Evolutionary conservation across 768 basidiomycete species (phyloP).

Genomic region (Coprinellus micaceus): DNA sequence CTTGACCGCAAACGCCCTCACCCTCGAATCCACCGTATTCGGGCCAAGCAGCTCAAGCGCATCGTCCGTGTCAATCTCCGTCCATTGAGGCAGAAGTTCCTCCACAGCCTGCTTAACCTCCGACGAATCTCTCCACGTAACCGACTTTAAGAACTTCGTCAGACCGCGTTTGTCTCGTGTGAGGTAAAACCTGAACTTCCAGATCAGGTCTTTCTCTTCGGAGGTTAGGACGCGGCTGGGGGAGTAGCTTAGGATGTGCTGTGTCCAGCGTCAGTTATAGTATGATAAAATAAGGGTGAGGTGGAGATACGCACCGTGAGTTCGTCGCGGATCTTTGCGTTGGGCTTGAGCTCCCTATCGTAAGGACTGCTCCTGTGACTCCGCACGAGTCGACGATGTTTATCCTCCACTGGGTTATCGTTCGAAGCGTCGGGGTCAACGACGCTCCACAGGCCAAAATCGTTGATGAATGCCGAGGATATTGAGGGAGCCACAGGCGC

Average conservation of each 20-base stretch:
- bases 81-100: constrained; percentile 93
- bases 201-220: constrained; percentile 93
- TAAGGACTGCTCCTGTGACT: constrained; percentile 94
- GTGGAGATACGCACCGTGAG: constrained; percentile 59
- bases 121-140: constrained; percentile 93
- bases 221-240: constrained; percentile 84
- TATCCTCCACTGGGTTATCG: constrained; percentile 97
- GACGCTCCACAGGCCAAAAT: constrained; percentile 79
- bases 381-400: constrained; percentile 89
- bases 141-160: constrained; percentile 96
- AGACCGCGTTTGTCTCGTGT: constrained; percentile 87
- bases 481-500: constrained; percentile 43
- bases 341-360: constrained; percentile 93
- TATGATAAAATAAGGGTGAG: background rate
- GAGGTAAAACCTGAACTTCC: constrained; percentile 99
- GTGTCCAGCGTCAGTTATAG: background rate
- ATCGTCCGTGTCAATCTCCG: constrained; percentile 94
- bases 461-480: constrained; percentile 50
- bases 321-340: constrained; percentile 92
- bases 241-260: constrained; percentile 90
- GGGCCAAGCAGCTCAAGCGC: constrained; percentile 94
- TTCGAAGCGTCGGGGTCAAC: constrained; percentile 87
- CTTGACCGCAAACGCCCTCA: constrained; percentile 90
- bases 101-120: constrained; percentile 99
- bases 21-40: constrained; percentile 83